Evolutionary conservation across 1,284 basidiomycete species (phyloP).

Genomic region (Stygiomarasmius scandens): DNA sequence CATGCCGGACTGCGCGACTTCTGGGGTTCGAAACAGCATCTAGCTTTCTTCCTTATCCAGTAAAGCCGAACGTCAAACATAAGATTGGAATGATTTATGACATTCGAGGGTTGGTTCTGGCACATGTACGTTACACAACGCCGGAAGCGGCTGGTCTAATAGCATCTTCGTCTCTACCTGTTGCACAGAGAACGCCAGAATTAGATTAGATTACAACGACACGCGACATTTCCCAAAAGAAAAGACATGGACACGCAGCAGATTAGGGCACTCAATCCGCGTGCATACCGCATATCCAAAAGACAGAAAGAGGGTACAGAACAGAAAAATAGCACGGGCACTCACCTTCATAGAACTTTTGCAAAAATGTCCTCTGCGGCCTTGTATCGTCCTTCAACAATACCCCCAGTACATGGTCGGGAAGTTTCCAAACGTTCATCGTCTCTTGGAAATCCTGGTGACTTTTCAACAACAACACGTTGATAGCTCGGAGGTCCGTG

Average conservation of each 20-base stretch:
- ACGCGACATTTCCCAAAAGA: not conserved
- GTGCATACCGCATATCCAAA: too few species aligned
- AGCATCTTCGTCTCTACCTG: conserved; percentile 59
- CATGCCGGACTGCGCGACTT: too few species aligned
- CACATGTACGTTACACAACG: conserved; percentile 26
- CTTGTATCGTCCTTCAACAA: conserved; percentile 54
- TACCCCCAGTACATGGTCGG: conserved; percentile 73
- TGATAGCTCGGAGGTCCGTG: conserved; percentile 82
- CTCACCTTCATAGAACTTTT: conserved; percentile 85
- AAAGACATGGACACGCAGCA: not conserved
- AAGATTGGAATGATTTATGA: too few species aligned
- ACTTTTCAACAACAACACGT: conserved; percentile 87
- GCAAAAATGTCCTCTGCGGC: conserved; percentile 71
- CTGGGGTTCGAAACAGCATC: too few species aligned
- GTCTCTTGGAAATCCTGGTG: conserved; percentile 93
- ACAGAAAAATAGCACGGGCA: conserved; percentile 13
- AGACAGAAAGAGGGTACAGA: not conserved
- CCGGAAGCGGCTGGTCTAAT: conserved; percentile 55
- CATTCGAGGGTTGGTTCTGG: too few species aligned
- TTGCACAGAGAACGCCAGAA: not conserved
- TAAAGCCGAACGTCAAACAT: too few species aligned
- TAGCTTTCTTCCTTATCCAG: too few species aligned
- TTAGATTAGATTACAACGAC: not conserved
- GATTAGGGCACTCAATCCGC: too few species aligned
- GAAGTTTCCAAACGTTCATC: conserved; percentile 93